Percentiles rank a stretch among this genome's conserved stretches.
These are phyloP conservation scores for Austroboletus sp. DNA, from an alignment of 1,284 basidiomycete genomes.

Conservation along the genomic window DNA sequence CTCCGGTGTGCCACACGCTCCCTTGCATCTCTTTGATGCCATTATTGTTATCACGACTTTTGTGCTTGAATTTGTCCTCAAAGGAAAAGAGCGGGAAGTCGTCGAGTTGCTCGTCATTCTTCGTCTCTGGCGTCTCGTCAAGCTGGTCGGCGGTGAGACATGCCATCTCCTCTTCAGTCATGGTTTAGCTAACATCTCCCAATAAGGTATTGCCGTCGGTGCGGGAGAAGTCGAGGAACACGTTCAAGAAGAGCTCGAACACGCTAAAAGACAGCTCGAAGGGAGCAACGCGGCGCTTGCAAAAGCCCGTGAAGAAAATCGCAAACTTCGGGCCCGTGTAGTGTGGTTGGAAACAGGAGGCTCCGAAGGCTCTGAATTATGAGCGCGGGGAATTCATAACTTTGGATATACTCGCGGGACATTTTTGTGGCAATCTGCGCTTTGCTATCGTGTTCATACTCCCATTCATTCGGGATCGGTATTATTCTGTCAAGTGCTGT, in stretches of 20 bases:
- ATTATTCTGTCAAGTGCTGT: slow-evolving; percentile 7
- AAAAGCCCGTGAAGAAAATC: slow-evolving; percentile 35
- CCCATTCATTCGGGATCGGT: slow-evolving; percentile 13
- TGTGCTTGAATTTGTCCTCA: slow-evolving; percentile 59
- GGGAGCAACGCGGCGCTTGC: slow-evolving; percentile 35
- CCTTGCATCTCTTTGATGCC: slow-evolving; percentile 67
- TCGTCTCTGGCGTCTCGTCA: slow-evolving; percentile 72
- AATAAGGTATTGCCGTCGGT: slow-evolving; percentile 63
- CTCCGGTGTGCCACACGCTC: slow-evolving; percentile 43
- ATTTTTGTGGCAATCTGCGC: slow-evolving; percentile 5
- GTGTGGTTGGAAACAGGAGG: slow-evolving; percentile 33
- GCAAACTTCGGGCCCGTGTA: slow-evolving; percentile 31
- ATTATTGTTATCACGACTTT: slow-evolving; percentile 65
- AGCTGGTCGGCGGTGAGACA: slow-evolving; percentile 65
- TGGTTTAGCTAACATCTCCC: slow-evolving; percentile 6
- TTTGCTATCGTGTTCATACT: slow-evolving; percentile 3
- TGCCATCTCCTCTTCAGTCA: slow-evolving; percentile 1
- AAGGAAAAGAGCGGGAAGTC: slow-evolving; percentile 62
- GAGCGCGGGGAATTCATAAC: slow-evolving; percentile 16
- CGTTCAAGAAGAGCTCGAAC: slow-evolving; percentile 41
- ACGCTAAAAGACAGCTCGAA: slow-evolving; percentile 44
- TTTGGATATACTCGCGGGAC: slow-evolving; percentile 9
- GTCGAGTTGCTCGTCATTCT: slow-evolving; percentile 62
- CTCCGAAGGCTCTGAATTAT: slow-evolving; percentile 32
- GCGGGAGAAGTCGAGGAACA: slow-evolving; percentile 63